Conservation (phyloP, 345 rosid species). For the Pugionium cornutum region DNA sequence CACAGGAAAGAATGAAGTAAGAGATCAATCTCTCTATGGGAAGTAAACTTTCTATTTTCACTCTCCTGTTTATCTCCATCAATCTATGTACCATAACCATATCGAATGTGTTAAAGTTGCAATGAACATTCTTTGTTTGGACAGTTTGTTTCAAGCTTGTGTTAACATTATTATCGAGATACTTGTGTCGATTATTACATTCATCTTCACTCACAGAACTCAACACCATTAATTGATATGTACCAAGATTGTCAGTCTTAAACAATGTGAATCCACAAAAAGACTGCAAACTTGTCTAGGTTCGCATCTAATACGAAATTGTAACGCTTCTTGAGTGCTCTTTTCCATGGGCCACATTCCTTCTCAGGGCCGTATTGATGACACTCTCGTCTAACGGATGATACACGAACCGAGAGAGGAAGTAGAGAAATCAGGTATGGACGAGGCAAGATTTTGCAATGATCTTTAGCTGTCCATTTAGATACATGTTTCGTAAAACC, state of each 20-base stretch:
- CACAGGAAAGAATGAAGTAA: slow-evolving; percentile 37
- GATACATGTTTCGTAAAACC: slow-evolving; percentile 20
- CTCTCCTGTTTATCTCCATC: neutral
- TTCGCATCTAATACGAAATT: too few relatives aligned
- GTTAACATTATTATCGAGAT: neutral
- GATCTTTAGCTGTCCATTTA: slow-evolving; percentile 27
- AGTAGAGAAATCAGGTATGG: slow-evolving; percentile 17
- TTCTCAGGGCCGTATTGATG: too few relatives aligned
- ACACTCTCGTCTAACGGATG: too few relatives aligned
- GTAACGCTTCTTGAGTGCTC: too few relatives aligned
- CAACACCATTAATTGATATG: too few relatives aligned
- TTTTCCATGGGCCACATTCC: too few relatives aligned
- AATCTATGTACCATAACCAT: slow-evolving; percentile 19
- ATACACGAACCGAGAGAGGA: too few relatives aligned
- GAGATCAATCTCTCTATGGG: neutral
- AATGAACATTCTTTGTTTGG: slow-evolving; percentile 8
- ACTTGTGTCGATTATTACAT: too few relatives aligned
- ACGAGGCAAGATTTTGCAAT: slow-evolving; percentile 34
- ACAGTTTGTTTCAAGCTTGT: slow-evolving; percentile 33
- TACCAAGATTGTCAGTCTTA: too few relatives aligned
- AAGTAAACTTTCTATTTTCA: neutral
- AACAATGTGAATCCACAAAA: too few relatives aligned
- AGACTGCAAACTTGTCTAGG: too few relatives aligned
- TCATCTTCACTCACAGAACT: too few relatives aligned
- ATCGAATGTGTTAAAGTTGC: slow-evolving; percentile 13